A percentile compares a stretch with the other conserved stretches of the same genome.
Conservation (phyloP, 768 basidiomycete genomes). For the Hortiboletus campestris region DNA sequence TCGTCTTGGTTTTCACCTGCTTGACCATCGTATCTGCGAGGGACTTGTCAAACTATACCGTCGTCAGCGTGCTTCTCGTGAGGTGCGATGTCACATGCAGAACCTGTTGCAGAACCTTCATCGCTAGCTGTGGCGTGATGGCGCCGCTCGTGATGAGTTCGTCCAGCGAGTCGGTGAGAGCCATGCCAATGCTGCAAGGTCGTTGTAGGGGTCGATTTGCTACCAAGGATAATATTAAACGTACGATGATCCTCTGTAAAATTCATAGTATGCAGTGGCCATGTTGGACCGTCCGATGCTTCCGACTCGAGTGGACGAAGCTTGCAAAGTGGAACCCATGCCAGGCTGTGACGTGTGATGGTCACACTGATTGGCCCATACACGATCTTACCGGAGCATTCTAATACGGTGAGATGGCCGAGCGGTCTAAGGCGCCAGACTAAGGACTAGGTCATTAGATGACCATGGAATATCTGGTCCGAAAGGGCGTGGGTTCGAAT, state of each 20-base stretch:
- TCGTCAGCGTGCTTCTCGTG: conserved; percentile 12
- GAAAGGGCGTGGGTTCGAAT: conserved; percentile 44
- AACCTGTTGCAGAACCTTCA: conserved; percentile 98
- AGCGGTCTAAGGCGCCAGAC: conserved; percentile 65
- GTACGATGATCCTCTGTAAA: conserved; percentile 89
- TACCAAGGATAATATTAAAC: conserved; percentile 30
- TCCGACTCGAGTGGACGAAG: conserved; percentile 6
- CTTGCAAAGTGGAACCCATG: background rate
- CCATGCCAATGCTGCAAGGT: conserved; percentile 82
- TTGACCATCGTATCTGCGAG: conserved; percentile 90
- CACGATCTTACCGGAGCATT: background rate
- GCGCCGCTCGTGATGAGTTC: conserved; percentile 96
- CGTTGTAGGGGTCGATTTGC: background rate
- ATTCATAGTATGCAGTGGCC: conserved; percentile 88
- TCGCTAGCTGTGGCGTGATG: conserved; percentile 97
- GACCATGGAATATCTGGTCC: conserved; percentile 36
- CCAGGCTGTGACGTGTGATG: conserved; percentile 23
- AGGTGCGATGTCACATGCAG: conserved; percentile 14
- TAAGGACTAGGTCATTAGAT: conserved; percentile 41
- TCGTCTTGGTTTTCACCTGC: conserved; percentile 93
- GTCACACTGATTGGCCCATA: conserved; percentile 5
- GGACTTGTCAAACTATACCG: conserved; percentile 87
- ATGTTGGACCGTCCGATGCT: conserved; percentile 37
- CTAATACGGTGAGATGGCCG: conserved; percentile 44
- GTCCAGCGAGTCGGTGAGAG: conserved; percentile 96